Evolutionary conservation across 768 basidiomycete genomes (phyloP).

Genomic region (Artomyces pyxidatus): DNA sequence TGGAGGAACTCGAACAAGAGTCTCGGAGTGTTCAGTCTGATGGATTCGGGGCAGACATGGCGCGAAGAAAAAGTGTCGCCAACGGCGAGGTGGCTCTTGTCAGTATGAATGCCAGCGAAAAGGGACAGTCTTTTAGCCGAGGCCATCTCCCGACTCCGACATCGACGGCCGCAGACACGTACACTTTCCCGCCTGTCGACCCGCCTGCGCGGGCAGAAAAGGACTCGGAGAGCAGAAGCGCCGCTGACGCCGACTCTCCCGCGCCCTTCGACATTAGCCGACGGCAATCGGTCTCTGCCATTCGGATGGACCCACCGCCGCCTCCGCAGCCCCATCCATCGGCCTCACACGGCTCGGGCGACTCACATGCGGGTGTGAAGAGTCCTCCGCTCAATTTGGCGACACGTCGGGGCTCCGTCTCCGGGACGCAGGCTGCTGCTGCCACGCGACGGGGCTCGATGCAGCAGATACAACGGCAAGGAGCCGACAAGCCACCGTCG

Average conservation of each 20-base stretch:
- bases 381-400: background rate
- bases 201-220: conserved; percentile 15
- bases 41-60: background rate
- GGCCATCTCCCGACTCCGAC: background rate
- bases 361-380: background rate
- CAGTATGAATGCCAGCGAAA: background rate
- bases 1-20: conserved; percentile 66
- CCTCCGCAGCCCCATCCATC: conserved; percentile 18
- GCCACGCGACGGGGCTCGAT: background rate
- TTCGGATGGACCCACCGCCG: conserved; percentile 36
- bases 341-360: background rate
- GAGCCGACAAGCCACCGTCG: background rate
- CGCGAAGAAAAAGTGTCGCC: conserved; percentile 18
- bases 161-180: conserved; percentile 6
- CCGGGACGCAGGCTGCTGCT: background rate
- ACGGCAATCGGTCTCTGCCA: conserved; percentile 41
- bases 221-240: conserved; percentile 30
- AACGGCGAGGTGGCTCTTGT: conserved; percentile 9
- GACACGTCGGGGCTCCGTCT: background rate
- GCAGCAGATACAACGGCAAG: background rate
- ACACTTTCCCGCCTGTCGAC: conserved; percentile 16
- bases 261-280: conserved; percentile 41
- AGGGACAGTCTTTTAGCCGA: background rate
- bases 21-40: conserved; percentile 23
- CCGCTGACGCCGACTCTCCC: conserved; percentile 34